Base-by-base conservation (phyloP, 2,329 filamentous ascomycete genomes). In the Cadophora luteo-olivacea region DNA sequence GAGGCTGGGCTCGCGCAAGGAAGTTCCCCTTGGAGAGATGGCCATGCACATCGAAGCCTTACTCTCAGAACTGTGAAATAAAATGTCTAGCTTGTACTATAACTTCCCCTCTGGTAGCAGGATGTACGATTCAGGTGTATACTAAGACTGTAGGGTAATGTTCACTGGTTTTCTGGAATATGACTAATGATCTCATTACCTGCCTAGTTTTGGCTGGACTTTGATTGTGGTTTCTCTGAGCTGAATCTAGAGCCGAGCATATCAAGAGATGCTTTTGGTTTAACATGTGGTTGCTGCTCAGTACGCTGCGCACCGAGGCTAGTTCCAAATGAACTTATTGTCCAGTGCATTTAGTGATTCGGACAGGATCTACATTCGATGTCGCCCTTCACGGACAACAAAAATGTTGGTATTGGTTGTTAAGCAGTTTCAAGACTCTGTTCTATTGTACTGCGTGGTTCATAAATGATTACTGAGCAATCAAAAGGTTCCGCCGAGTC, bases 11-110 rank as follows among this genome's bases (percentile, higher is more conserved):
- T 55, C 74, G 22, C 65, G 60, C 14, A 61, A 73, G 55, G 68
- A 78, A 32, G 62, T 78, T 6, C 58, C 66, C 4, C 41, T 77
- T 54, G 61, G 61, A 12, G 65, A 73, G 16, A 51, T 78, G n/a
- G 25, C 25, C 38, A 32, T 11, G 1, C 67, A 67, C 63, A 67
- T 76, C 16, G 62, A 64, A 16, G 69, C 61, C 11, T 29, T 76
- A 58, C 69, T 77, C 6, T 54, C 48, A 32, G 64, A 71, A 36
- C 64, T 77, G 38, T 77, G 68, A 66, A 29, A 24, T 19, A 33
- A 60, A 22, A 22, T 4, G 6, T 49, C 6, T 49, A 2, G 6
- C 5, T 49, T 49, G n/a, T 49, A 49, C n/a, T 22, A 22, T 49
- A 49, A 11, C n/a, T 49, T 22, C 41, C 12, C 5, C 11, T 45